Conservation (phyloP, 352 stramenopile species). For the Phytophthora vignae region DNA sequence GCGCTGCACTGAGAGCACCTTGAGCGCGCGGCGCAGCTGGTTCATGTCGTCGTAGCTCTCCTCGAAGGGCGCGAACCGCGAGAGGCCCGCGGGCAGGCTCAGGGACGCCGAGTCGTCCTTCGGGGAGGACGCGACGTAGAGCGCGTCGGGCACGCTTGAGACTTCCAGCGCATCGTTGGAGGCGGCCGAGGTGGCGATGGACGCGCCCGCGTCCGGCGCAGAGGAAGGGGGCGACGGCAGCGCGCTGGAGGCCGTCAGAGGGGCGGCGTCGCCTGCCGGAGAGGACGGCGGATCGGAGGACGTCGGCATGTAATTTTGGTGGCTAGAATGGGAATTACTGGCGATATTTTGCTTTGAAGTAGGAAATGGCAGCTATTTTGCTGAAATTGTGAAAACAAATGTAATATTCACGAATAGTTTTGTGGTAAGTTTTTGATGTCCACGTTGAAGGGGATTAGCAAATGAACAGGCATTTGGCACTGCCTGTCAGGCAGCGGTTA, state of each 20-base stretch:
- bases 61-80: slow-evolving; percentile 63
- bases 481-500: too few species aligned
- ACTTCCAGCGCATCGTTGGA: slow-evolving; percentile 29
- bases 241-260: neutral
- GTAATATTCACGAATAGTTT: slow-evolving; percentile 27
- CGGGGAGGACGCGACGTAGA: slow-evolving; percentile 23
- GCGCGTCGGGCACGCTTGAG: slow-evolving; percentile 18
- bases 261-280: neutral
- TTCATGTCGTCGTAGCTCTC: slow-evolving; percentile 82
- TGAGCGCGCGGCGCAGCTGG: slow-evolving; percentile 76
- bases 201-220: neutral
- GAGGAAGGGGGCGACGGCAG: neutral
- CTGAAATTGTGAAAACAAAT: slow-evolving; percentile 1
- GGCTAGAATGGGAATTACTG: slow-evolving; percentile 42
- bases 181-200: neutral
- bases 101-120: slow-evolving; percentile 8
- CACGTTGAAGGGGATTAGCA: slow-evolving; percentile 27
- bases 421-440: slow-evolving; percentile 8
- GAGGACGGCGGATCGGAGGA: slow-evolving; percentile 4
- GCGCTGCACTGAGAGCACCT: slow-evolving; percentile 77
- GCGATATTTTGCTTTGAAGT: neutral
- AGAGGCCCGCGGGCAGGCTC: neutral
- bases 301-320: slow-evolving; percentile 30
- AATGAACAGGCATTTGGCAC: too few species aligned
- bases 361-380: neutral